Evolutionary conservation across 2,329 filamentous ascomycete genomes (phyloP), one percentile per base, ranked within the genome.

Genomic region (Ophiostoma tasmaniense): DNA sequence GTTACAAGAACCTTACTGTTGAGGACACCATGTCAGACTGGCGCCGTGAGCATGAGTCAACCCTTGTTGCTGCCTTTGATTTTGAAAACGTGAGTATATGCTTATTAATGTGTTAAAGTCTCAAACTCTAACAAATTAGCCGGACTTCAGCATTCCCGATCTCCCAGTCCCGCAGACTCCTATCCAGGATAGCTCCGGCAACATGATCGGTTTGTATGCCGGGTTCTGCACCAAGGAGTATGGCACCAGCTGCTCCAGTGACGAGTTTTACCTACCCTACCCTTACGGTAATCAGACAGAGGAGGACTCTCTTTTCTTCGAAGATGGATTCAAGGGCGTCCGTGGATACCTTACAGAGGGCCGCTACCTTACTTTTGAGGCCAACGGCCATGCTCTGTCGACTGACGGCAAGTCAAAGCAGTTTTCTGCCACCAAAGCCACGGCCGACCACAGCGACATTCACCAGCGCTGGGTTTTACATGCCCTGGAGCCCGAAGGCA

Each of bases 311-410:
- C 76, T 75, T 1, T 76, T 79, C 55, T 81, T 81, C n/a, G 84
- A 86, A 72, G 76, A 82, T 50, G 84, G 84, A 1, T 86, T 81
- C 78, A 87, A 87, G 75, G 73, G 79, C 39, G 78, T 83, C 37
- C 77, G 84, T 2, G 84, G 84, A 0, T 77, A 80, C 28, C 75
- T 86, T 33, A 85, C 83, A 5, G 84, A 86, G 73, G 84, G 84
- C 13, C 82, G 83, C 22, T 85, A 82, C 72, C 77, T 86, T 17
- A 81, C 82, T 4, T 82, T 86, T 68, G 83, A 84, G 73, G 75
- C 77, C 68, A 74, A 76, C 42, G 80, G 80, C n/a, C 76, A 74
- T 22, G 82, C 82, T 0, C 76, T 85, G 20, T 76, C 76, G 8
- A 80, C 79, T 67, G 69, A 74, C 3, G 74, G 75, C 52, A 62